Percentiles rank a stretch among this genome's conserved stretches.
Conservation (phyloP, 2,329 filamentous ascomycete species). For the Hirsutella rhossiliensis region DNA sequence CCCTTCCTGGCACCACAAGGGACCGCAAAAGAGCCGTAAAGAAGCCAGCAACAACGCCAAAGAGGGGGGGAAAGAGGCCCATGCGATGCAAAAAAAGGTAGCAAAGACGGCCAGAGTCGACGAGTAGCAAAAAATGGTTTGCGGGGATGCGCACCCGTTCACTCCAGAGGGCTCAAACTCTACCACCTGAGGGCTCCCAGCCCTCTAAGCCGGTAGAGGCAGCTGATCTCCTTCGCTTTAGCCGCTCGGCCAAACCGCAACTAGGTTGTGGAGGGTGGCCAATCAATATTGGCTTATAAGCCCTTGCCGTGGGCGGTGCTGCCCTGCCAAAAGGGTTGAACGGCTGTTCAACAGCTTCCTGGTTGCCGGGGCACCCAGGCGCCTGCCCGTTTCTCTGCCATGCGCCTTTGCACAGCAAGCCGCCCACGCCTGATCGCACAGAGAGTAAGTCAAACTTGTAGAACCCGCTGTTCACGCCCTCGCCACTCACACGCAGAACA, state of each 20-base stretch:
- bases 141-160: neutral
- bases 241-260: neutral
- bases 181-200: neutral
- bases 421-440: neutral
- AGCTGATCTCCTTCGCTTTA: neutral
- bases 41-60: neutral
- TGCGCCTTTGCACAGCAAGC: neutral
- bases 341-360: neutral
- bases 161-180: neutral
- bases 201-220: neutral
- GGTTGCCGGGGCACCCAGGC: neutral
- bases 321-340: neutral
- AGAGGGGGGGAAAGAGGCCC: neutral
- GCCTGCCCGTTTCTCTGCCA: neutral
- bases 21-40: neutral
- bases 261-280: neutral
- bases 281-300: neutral
- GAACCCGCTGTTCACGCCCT: neutral
- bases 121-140: neutral
- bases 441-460: neutral
- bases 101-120: neutral
- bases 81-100: neutral
- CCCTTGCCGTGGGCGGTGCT: neutral
- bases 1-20: no score
- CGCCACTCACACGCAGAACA: neutral